These are phyloP conservation scores for Fimicolochytrium jonesii DNA, from an alignment of 192 early-diverging fungal species.

Conservation along the genomic window DNA sequence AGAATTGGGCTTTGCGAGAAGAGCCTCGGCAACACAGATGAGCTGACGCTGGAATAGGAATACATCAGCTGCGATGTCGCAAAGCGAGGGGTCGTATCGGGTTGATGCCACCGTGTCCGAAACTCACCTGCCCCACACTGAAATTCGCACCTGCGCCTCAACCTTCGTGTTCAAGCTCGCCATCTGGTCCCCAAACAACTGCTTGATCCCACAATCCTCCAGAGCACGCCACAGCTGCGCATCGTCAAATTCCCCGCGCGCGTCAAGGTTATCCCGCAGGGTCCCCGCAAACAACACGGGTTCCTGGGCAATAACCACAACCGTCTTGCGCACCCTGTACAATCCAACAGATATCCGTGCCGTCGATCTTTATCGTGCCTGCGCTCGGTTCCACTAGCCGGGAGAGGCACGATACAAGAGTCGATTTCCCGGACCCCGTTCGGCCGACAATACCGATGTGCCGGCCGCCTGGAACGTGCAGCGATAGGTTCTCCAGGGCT, in stretches of 20 bases:
- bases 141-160: no score
- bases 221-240: conserved; percentile 67
- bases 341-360: conserved; percentile 52
- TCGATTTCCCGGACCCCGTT: conserved; percentile 50
- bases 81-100: no score
- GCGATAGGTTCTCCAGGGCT: conserved; percentile 54
- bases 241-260: conserved; percentile 37
- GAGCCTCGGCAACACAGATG: conserved; percentile 56
- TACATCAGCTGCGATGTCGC: conserved; percentile 71
- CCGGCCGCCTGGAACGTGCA: conserved; percentile 51
- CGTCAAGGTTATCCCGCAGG: conserved; percentile 69
- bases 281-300: conserved; percentile 48
- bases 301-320: conserved; percentile 56
- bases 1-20: conserved; percentile 44
- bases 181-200: no score
- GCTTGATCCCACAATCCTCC: no score
- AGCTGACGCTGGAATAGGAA: conserved; percentile 63
- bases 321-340: conserved; percentile 44
- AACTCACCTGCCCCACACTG: no score
- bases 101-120: no score
- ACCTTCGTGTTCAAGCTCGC: no score
- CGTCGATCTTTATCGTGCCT: conserved; percentile 59
- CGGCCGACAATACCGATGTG: conserved; percentile 46
- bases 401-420: conserved; percentile 48
- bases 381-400: conserved; percentile 39